Base-by-base conservation (phyloP, 331 rosid species). In the Dryas integrifolia region DNA sequence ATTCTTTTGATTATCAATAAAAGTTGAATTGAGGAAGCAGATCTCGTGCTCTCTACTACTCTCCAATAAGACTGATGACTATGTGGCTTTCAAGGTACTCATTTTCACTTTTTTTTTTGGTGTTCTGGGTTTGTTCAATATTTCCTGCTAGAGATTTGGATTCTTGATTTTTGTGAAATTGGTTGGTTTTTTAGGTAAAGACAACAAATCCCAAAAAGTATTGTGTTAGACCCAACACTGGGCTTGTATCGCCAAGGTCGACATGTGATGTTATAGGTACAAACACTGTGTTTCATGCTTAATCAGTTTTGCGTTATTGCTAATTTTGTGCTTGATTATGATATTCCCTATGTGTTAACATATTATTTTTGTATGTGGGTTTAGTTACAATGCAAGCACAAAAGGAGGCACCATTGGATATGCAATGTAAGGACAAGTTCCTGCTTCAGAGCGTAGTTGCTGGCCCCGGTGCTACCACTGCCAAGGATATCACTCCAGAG, bases 341-440 rank as follows among this genome's bases (percentile, higher is more conserved):
- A 9, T 72, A 30, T 52, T 52, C 11, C 38, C 39, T 3, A 9
- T 53, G 16, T 4, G 48, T 58, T 15, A 5, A 52, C 45, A 44
- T 62, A 9, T 57, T 58, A 52, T 58, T 26, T 68, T 66, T 26
- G 7, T 43, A 16, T 35, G 35, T 73, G 55, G 18, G 64, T 67
- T 69, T 75, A 92, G 98, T 92, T 26, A 92, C 96, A 58, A 92
- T 92, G 98, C 98, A 92, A 88, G 96, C 96, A 0, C 98, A 92
- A 55, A 92, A 90, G 87, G 98, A 92, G 68, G 76, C 77, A 56
- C 96, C 96, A 12, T 52, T 75, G 39, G 96, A 92, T 72, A 84
- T 90, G 96, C 96, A 90, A 80, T 92, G 98, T 86, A 90, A 83
- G 84, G 98, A 92, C 84, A 92, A 92, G 86, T 92, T 92, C 83